Percentiles rank a stretch among this genome's conserved stretches.
phyloP scores from a whole-genome alignment of 495 filamentous ascomycete genomes.

The Penicillium waksmanii region DNA sequence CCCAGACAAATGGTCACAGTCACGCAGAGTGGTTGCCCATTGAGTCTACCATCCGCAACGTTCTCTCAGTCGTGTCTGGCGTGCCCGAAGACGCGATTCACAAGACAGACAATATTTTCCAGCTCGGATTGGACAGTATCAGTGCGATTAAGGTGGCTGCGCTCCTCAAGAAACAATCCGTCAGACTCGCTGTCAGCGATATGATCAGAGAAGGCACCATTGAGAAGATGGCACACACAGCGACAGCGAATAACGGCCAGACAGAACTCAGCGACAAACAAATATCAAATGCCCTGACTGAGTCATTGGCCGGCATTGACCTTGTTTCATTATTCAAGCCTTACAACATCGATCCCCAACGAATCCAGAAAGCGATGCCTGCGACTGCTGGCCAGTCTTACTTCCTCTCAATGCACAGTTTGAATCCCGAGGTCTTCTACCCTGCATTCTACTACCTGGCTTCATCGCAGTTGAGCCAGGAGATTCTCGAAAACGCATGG shows the following conservation, averaged over 20 bases:
- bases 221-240: constrained; percentile 33
- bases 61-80: constrained; percentile 66
- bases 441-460: constrained; percentile 33
- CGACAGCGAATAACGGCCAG: constrained; percentile 18
- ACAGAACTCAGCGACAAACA: constrained; percentile 14
- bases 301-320: constrained; percentile 25
- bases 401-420: constrained; percentile 37
- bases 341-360: constrained; percentile 22
- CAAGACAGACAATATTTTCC: constrained; percentile 71
- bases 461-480: constrained; percentile 16
- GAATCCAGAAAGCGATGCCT: constrained; percentile 26
- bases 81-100: constrained; percentile 63
- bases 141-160: constrained; percentile 66
- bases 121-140: constrained; percentile 88
- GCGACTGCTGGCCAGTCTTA: constrained; percentile 39
- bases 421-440: constrained; percentile 37
- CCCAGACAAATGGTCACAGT: constrained; percentile 3
- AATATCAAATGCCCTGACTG: constrained; percentile 18
- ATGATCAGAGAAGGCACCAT: constrained; percentile 41
- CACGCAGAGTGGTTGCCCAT: constrained; percentile 22
- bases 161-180: constrained; percentile 35
- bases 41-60: constrained; percentile 59
- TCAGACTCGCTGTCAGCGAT: constrained; percentile 37
- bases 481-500: constrained; percentile 33
- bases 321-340: constrained; percentile 19